These are phyloP conservation scores for Priceomyces castillae DNA, from an alignment of 805 yeast genomes.

Conservation along the genomic window DNA sequence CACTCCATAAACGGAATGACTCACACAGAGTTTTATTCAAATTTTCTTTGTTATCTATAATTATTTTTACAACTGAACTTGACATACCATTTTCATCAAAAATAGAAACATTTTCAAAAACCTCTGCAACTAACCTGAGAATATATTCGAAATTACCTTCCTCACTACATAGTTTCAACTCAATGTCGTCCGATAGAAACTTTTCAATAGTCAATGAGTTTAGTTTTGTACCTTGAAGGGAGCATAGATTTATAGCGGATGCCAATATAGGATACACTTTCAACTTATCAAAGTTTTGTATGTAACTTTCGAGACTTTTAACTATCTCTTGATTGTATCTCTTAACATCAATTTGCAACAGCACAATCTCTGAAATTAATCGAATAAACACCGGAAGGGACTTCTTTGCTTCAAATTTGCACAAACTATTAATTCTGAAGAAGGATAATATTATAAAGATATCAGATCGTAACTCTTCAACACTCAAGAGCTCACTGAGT, in stretches of 20 bases:
- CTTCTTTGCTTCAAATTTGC: not conserved
- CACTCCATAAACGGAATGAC: conserved; percentile 22
- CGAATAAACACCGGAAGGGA: conserved; percentile 10
- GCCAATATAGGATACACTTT: conserved; percentile 5
- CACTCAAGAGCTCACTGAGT: conserved; percentile 20
- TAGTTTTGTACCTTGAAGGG: not conserved
- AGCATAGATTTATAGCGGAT: conserved; percentile 1
- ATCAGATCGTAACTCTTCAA: conserved; percentile 19
- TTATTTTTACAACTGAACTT: conserved; percentile 7
- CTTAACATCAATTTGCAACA: not conserved
- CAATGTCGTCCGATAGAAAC: conserved; percentile 11
- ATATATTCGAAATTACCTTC: conserved; percentile 1
- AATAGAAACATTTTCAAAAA: conserved; percentile 2
- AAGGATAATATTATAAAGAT: conserved; percentile 20
- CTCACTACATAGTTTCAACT: conserved; percentile 4
- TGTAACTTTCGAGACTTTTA: conserved; percentile 2
- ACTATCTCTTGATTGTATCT: not conserved
- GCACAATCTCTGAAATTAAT: conserved; percentile 2
- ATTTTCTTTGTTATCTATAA: conserved; percentile 1
- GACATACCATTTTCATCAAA: conserved; percentile 6
- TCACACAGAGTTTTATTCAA: conserved; percentile 7
- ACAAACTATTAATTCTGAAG: conserved; percentile 8
- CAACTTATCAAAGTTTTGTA: not conserved
- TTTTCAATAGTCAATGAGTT: conserved; percentile 10
- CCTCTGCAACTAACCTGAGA: conserved; percentile 3